phyloP scores from a whole-genome alignment of 768 basidiomycete genomes.

The Cubamyces sp. region DNA sequence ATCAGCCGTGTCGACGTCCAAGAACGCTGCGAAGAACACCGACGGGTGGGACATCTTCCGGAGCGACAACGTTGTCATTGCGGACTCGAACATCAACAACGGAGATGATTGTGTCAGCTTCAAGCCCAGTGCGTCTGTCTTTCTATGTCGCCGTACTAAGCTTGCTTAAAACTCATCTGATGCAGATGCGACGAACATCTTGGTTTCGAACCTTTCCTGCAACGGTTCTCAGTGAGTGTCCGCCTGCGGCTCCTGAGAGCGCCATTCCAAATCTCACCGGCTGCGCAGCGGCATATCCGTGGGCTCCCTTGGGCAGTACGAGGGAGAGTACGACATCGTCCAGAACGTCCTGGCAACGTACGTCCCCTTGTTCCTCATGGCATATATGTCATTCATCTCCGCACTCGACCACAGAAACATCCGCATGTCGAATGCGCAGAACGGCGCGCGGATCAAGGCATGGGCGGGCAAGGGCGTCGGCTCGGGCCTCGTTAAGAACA shows the following conservation, averaged over 20 bases:
- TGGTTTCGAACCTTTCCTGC: constrained; percentile 60
- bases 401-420: constrained; percentile 46
- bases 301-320: constrained; percentile 62
- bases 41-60: constrained; percentile 71
- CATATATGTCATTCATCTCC: not conserved
- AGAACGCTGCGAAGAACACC: constrained; percentile 49
- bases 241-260: not conserved
- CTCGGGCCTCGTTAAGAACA: constrained; percentile 58
- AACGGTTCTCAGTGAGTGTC: constrained; percentile 56
- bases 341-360: constrained; percentile 59
- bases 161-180: not conserved
- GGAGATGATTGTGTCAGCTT: constrained; percentile 65
- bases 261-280: not conserved
- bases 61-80: constrained; percentile 51
- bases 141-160: not conserved
- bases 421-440: constrained; percentile 62
- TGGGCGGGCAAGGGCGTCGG: constrained; percentile 66
- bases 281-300: constrained; percentile 55
- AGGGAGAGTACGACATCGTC: constrained; percentile 57
- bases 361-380: constrained; percentile 21
- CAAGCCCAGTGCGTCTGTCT: constrained; percentile 47
- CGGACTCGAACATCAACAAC: constrained; percentile 55
- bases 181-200: constrained; percentile 54
- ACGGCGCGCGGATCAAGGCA: constrained; percentile 71
- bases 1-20: constrained; percentile 49